Conservation (phyloP, 805 yeast genomes). For the Pichia deserticola region DNA sequence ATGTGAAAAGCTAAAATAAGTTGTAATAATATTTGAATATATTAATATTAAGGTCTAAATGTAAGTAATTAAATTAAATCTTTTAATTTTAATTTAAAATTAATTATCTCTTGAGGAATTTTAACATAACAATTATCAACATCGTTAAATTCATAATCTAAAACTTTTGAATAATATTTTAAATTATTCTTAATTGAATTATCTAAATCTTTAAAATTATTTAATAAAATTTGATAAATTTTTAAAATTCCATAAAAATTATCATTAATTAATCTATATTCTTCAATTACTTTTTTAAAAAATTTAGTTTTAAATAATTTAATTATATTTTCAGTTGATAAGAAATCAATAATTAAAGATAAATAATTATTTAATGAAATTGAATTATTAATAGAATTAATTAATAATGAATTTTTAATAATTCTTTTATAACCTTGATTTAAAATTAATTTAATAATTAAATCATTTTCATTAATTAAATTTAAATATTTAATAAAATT, state of each 20-base stretch:
- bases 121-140: constrained; percentile 28
- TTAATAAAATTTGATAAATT: constrained; percentile 13
- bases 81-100: constrained; percentile 19
- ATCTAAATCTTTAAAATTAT: constrained; percentile 10
- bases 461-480: constrained; percentile 10
- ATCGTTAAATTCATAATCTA: constrained; percentile 29
- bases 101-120: constrained; percentile 24
- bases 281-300: constrained; percentile 26
- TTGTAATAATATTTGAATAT: no score
- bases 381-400: background rate
- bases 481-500: constrained; percentile 22
- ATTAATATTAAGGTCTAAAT: no score
- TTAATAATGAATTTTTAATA: background rate
- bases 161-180: constrained; percentile 24
- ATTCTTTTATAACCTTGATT: constrained; percentile 27
- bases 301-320: constrained; percentile 18
- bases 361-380: constrained; percentile 23
- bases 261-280: constrained; percentile 27
- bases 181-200: constrained; percentile 1
- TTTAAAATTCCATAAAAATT: constrained; percentile 30
- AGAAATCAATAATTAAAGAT: constrained; percentile 24
- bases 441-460: constrained; percentile 21
- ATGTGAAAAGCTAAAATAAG: no score
- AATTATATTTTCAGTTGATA: constrained; percentile 15
- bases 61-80: background rate